Evolutionary conservation across 192 early-diverging fungal species (phyloP), one percentile per base, ranked within the genome.

Genomic region (Pilobolus umbonatus): DNA sequence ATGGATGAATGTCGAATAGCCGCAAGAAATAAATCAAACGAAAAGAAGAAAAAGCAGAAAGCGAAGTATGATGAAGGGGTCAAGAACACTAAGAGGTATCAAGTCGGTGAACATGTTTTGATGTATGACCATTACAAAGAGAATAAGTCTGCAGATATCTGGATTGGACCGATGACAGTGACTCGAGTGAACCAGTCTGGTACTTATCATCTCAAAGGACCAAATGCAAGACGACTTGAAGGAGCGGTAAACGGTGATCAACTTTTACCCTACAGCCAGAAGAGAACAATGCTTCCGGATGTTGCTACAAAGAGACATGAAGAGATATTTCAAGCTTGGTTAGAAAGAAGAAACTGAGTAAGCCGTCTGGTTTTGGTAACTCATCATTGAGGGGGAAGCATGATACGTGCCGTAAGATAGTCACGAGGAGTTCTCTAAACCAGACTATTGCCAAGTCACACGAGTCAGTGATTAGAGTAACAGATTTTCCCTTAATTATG

Each of bases 91-190:
- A 14, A 30, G 6, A 17, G 24, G 0, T 62, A 45, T 19, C 28
- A 40, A 31, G 8, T 53, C 1, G 50, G 38, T 24, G 40, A 53
- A 3, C 38, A 52, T 22, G 60, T 53, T 1, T 19, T 60, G 6
- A 12, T 47, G 8, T 44, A 26, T 2, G 50, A 54, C 38, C 1
- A 28, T 10, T 3, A 22, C 2, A 21, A 11, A 9, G 11, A 9
- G 9, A 12, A 34, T n/a, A 60, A 60, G 35, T 51, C 51, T 39
- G 2, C 30, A 9, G 44, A 58, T 24, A 32, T 30, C 3, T 58
- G 56, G 56, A 24, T 47, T 2, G 56, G 56, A 1, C 43, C 44
- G 10, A 22, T 45, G 2, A 19, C 21, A 1, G 44, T 58, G 0
- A 10, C 34, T 1, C 21, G 35, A 19, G 29, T 31, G 0, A 57